Evolutionary conservation across 2,329 filamentous ascomycete species (phyloP).

Genomic region (Calonectria henricotiae): DNA sequence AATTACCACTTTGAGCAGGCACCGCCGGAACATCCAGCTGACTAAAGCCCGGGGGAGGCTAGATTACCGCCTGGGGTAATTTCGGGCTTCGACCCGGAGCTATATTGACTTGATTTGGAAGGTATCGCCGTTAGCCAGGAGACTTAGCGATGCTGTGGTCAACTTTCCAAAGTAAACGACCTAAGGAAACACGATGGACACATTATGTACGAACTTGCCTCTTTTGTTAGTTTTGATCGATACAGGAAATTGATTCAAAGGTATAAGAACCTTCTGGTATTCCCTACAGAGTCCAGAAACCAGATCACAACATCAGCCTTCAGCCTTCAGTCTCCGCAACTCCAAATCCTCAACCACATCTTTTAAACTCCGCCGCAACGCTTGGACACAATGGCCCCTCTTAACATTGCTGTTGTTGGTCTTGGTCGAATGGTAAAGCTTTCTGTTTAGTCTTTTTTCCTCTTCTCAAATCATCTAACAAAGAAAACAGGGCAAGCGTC

Average conservation of each 20-base stretch:
- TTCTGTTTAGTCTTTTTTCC: not conserved
- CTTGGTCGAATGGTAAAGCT: conserved; percentile 43
- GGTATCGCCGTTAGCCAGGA: conserved; percentile 14
- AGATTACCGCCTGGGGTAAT: not conserved
- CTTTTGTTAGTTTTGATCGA: not conserved
- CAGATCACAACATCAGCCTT: not conserved
- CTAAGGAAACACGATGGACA: conserved; percentile 1
- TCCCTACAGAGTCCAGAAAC: not conserved
- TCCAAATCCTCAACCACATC: not conserved
- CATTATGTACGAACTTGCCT: conserved; percentile 7
- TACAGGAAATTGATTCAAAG: not conserved
- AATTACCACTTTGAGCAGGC: conserved; percentile 10
- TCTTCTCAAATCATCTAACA: not conserved
- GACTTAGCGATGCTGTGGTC: not conserved
- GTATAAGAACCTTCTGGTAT: conserved; percentile 18
- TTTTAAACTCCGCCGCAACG: not conserved
- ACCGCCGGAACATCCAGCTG: not conserved
- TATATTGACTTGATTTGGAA: conserved; percentile 5
- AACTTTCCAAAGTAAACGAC: conserved; percentile 6
- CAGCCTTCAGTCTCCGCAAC: not conserved
- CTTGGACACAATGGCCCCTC: conserved; percentile 25
- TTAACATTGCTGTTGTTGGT: conserved; percentile 44
- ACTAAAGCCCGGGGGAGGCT: not conserved
- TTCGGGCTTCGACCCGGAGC: not conserved
- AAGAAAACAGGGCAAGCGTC: conserved; percentile 39